Percentiles rank a stretch among this genome's conserved stretches.
These are phyloP conservation scores for Yarrowia yakushimensis DNA, from an alignment of 805 yeast species.

Conservation along the genomic window DNA sequence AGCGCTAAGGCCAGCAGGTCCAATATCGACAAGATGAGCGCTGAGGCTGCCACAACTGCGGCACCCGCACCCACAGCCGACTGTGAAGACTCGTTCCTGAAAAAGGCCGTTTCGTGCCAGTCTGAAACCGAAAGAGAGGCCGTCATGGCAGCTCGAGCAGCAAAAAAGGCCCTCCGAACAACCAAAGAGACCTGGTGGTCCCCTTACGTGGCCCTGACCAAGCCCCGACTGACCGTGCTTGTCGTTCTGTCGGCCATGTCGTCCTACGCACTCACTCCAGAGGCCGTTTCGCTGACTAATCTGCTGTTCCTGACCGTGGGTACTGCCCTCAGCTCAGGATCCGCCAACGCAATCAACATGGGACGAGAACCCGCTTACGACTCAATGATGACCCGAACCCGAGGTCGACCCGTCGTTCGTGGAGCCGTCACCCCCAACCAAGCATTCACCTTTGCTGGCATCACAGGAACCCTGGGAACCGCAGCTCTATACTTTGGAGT, in stretches of 20 bases:
- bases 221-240: constrained; percentile 81
- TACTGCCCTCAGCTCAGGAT: constrained; percentile 81
- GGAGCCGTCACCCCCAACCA: constrained; percentile 72
- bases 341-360: constrained; percentile 97
- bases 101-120: constrained; percentile 19
- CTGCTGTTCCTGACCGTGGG: constrained; percentile 75
- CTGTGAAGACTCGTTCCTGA: background rate
- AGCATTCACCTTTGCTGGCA: constrained; percentile 76
- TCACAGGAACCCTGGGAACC: constrained; percentile 69
- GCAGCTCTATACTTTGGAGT: constrained; percentile 71
- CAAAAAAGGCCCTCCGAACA: constrained; percentile 5
- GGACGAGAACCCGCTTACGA: constrained; percentile 93
- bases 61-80: background rate
- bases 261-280: constrained; percentile 88
- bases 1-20: background rate
- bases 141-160: constrained; percentile 4
- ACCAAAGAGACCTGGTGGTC: background rate
- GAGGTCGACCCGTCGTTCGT: constrained; percentile 83
- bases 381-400: constrained; percentile 80
- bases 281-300: constrained; percentile 67
- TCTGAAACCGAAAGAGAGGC: constrained; percentile 12
- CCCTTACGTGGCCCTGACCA: constrained; percentile 70
- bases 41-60: background rate
- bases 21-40: background rate
- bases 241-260: constrained; percentile 91